Base-by-base conservation (phyloP, 306 rosid species). In the Alnus glutinosa region DNA sequence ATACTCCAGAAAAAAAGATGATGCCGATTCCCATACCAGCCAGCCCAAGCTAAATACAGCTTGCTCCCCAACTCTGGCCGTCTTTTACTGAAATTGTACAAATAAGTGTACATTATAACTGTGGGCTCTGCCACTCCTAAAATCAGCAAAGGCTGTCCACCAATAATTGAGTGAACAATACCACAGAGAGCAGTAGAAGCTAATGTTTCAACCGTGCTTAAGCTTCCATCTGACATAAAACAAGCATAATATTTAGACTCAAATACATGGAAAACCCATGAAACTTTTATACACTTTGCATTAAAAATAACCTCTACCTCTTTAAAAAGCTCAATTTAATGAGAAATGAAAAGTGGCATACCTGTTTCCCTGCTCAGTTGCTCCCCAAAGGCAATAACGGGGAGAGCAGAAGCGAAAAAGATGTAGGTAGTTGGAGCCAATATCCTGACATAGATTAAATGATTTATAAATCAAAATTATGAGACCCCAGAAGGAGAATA, bases 71-170 rank as follows among this genome's bases (percentile, higher is more conserved):
- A 83, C 15, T 86, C 87, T 1, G 88, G 84, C 72, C 79, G 87
- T 55, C 83, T 77, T 85, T 89, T 89, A 71, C 91, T 83, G 75
- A 92, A 92, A 71, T 79, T 90, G 92, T 89, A 92, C 86, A 94
- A 68, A 63, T 92, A 94, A 1, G 82, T 92, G 87, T 92, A 94
- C 98, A 92, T 92, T 34, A 94, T 92, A 62, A 92, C 89, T 4
- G 98, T 94, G 11, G 98, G 98, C 57, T 94, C 98, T 76, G 98
- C 98, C 70, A 94, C 98, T 80, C 98, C 98, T 2, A 94, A 52
- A 34, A 94, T 75, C 74, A 92, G 63, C 39, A 94, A 88, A 49
- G 98, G 98, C 19, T 94, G 98, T 1, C 98, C 97, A 39, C 97
- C 98, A 37, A 92, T 70, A 62, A 94, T 78, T 49, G 98, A 89